Base-by-base conservation (phyloP, 106 monocot species). In the Xerophyta viscosa region DNA sequence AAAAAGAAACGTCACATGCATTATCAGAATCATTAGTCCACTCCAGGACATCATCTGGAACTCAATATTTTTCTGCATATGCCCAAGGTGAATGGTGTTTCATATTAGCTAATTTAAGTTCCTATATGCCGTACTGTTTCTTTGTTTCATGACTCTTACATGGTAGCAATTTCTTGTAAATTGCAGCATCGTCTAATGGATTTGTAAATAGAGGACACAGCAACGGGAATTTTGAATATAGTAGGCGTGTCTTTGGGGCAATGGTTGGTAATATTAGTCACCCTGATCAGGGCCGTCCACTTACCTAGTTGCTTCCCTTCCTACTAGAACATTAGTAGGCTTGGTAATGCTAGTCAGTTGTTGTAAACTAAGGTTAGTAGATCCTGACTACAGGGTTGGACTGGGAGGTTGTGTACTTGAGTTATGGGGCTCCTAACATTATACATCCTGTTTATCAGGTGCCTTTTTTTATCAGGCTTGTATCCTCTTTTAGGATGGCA, bases 231-330 rank as follows among this genome's bases (percentile, higher is more conserved):
- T 72, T 64, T 69, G 68, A 79, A 20, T 74, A 69, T 56, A 66
- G 61, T 66, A 79, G 67, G 50, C 74, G 60, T 48, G 70, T 69
- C 29, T 47, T 74, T 29, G 79, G 73, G 55, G 42, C 79, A 49
- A 53, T 74, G 59, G 28, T 74, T 31, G 63, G 70, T 39, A 36
- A 17, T 28, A 57, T 44, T 24, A 46, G 36, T 63, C 75, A 6
- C 1, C 42, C 42, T 26, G 68, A 29, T 68, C 29, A 24, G 7
- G 22, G 37, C 20, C 62, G 59, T 6, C 37, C 64, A 1, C 27
- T 59, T n/a, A 1, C 58, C 19, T n/a, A n/a, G n/a, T n/a, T n/a
- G n/a, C n/a, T 74, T 62, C 42, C 61, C 62, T 3, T 74, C 44
- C n/a, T 63, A 67, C 39, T 66, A 67, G 31, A 20, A 17, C 45